Base-by-base conservation (phyloP, 305 asterid genomes). In the Fraxinus dipetala region DNA sequence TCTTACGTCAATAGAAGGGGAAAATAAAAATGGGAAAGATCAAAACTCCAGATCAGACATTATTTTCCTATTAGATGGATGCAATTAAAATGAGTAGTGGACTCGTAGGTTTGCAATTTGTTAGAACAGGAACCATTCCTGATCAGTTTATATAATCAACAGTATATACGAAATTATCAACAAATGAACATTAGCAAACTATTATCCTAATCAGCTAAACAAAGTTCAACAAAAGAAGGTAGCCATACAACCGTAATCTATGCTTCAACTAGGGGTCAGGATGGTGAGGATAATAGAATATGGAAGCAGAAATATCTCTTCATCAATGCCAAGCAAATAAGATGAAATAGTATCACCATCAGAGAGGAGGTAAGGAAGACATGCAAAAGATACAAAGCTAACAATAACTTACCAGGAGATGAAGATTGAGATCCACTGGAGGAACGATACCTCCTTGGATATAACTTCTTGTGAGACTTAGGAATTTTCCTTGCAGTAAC, bases 401-500 rank as follows among this genome's bases (percentile, higher is more conserved):
- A 14, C 2, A 79, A 76, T 81, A 69, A 78, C 92, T 85, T 86
- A 93, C 98, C 95, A 85, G 84, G 36, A 74, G 81, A 86, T 48
- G 90, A 78, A 79, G 81, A 82, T 59, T 90, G 90, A 78, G 91
- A 86, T 72, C 96, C 94, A 72, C 86, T 82, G 81, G 93, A 86
- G 14, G 91, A 79, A 63, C 92, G 98, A 69, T 87, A 89, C 87
- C 89, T 88, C 88, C 88, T 93, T 81, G 84, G 91, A 69, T 69
- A 24, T 79, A 88, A 86, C 85, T 90, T 94, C 89, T 91, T 92
- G 84, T 93, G 98, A 86, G 97, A 88, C 91, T 90, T 93, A 28
- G 92, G 91, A 83, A 87, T 89, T 80, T 89, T 93, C 90, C 92
- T 89, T 54, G 83, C 31, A 45, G 93, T 90, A 84, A 90, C 88